These are phyloP conservation scores for Suillus plorans DNA, from an alignment of 768 basidiomycete genomes.

Conservation along the genomic window DNA sequence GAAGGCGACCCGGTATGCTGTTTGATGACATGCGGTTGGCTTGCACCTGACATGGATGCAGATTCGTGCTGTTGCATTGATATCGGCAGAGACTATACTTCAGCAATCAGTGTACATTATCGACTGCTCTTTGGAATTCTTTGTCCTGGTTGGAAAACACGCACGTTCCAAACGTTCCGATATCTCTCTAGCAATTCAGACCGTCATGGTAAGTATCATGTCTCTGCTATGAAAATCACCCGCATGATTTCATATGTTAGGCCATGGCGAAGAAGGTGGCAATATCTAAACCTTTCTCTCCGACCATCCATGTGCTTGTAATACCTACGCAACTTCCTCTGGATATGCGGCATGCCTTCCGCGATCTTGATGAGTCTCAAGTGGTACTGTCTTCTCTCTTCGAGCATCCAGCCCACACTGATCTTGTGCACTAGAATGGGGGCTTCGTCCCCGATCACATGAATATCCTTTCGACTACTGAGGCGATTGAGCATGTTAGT, in stretches of 20 bases:
- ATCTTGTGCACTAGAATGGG: conserved; percentile 39
- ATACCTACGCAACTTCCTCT: conserved; percentile 73
- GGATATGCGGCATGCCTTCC: conserved; percentile 66
- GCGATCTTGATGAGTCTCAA: conserved; percentile 63
- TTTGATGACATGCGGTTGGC: neutral
- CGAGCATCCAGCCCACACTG: neutral
- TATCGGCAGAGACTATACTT: conserved; percentile 39
- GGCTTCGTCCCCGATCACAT: conserved; percentile 68
- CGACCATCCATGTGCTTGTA: conserved; percentile 71
- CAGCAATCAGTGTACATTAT: conserved; percentile 59
- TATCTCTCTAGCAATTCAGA: conserved; percentile 60
- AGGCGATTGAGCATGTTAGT: conserved; percentile 60
- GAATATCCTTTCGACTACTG: conserved; percentile 61
- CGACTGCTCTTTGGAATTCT: conserved; percentile 80
- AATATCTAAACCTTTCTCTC: conserved; percentile 59
- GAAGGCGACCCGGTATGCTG: conserved; percentile 41
- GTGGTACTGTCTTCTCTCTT: conserved; percentile 43
- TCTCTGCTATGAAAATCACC: neutral
- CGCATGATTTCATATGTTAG: conserved; percentile 33
- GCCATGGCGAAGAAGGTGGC: conserved; percentile 53
- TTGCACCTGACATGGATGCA: conserved; percentile 26
- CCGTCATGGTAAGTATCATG: conserved; percentile 48
- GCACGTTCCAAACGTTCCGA: conserved; percentile 61
- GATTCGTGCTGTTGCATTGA: conserved; percentile 46
- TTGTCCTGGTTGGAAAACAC: conserved; percentile 65